Evolutionary conservation across 129 eudicot genomes (phyloP).

Genomic region (Artemisia tridentata): DNA sequence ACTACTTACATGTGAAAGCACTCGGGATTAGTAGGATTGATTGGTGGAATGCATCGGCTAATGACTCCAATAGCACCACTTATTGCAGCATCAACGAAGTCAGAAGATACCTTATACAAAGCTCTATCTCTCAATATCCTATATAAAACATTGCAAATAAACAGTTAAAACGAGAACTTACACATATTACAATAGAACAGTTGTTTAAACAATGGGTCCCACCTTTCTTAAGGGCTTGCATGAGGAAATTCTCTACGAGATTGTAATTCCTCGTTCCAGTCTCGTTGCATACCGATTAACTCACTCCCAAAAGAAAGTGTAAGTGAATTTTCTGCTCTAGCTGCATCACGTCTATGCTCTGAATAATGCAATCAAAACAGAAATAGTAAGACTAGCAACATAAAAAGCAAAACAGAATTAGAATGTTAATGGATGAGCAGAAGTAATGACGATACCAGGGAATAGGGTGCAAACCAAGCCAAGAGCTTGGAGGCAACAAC

Average conservation of each 20-base stretch:
- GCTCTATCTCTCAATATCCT: conserved; percentile 99
- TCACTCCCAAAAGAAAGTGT: conserved; percentile 98
- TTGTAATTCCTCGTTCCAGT: conserved; percentile 98
- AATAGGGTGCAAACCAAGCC: conserved; percentile 87
- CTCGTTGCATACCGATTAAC: conserved; percentile 98
- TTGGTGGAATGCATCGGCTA: conserved; percentile 96
- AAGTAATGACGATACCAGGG: conserved; percentile 57
- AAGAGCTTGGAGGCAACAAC: conserved; percentile 80
- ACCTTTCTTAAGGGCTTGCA: conserved; percentile 89
- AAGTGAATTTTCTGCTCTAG: conserved; percentile 87
- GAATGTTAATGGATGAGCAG: background rate
- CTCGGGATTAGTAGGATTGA: conserved; percentile 98
- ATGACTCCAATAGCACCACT: conserved; percentile 99
- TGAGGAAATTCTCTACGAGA: conserved; percentile 98
- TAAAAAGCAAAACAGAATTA: background rate
- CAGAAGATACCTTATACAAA: conserved; percentile 84
- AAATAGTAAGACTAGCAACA: background rate
- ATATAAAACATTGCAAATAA: conserved; percentile 18
- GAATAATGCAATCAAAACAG: conserved; percentile 7
- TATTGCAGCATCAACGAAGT: conserved; percentile 97
- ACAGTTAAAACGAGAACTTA: background rate
- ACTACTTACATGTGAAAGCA: conserved; percentile 97
- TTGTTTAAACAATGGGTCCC: background rate
- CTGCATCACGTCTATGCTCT: conserved; percentile 98
- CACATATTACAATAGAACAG: background rate